Percentiles rank a stretch among this genome's conserved stretches.
phyloP scores from a whole-genome alignment of 2,329 filamentous ascomycete genomes.

The Alternaria sp. region DNA sequence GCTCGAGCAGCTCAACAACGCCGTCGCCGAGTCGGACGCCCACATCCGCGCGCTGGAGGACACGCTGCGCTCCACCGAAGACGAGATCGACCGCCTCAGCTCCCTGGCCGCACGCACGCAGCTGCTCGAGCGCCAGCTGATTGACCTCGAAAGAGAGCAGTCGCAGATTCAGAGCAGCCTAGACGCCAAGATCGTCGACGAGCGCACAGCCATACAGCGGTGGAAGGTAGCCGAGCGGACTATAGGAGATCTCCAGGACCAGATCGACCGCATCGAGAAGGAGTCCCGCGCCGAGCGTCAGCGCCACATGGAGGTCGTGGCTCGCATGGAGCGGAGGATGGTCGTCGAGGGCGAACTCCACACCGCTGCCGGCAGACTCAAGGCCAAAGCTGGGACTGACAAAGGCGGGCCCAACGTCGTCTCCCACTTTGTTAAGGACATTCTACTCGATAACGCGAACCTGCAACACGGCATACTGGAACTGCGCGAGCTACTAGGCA shows the following conservation, averaged over 20 bases:
- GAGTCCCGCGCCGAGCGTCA: conserved; percentile 82
- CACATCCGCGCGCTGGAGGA: conserved; percentile 79
- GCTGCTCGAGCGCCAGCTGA: conserved; percentile 80
- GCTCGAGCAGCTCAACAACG: conserved; percentile 81
- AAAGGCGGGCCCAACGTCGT: conserved; percentile 73
- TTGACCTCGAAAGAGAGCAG: conserved; percentile 82
- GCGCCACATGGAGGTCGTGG: conserved; percentile 79
- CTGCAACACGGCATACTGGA: conserved; percentile 91
- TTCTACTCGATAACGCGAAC: conserved; percentile 93
- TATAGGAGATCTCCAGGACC: conserved; percentile 79
- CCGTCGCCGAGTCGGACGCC: conserved; percentile 79
- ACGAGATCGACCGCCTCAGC: conserved; percentile 77
- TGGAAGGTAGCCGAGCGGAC: conserved; percentile 87
- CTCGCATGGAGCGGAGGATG: conserved; percentile 82
- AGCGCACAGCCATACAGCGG: conserved; percentile 77
- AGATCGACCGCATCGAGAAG: conserved; percentile 85
- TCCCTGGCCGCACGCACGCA: conserved; percentile 75
- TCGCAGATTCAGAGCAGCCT: conserved; percentile 72
- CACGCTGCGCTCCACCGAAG: conserved; percentile 77
- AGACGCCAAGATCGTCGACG: conserved; percentile 72
- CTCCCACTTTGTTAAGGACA: conserved; percentile 95
- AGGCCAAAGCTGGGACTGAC: conserved; percentile 69
- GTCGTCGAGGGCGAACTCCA: conserved; percentile 82
- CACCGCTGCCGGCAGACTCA: conserved; percentile 78
- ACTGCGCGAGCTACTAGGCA: conserved; percentile 85